Percentiles rank a stretch among this genome's conserved stretches.
phyloP scores from a whole-genome alignment of 768 basidiomycete genomes.

The Tephrocybe sp. region DNA sequence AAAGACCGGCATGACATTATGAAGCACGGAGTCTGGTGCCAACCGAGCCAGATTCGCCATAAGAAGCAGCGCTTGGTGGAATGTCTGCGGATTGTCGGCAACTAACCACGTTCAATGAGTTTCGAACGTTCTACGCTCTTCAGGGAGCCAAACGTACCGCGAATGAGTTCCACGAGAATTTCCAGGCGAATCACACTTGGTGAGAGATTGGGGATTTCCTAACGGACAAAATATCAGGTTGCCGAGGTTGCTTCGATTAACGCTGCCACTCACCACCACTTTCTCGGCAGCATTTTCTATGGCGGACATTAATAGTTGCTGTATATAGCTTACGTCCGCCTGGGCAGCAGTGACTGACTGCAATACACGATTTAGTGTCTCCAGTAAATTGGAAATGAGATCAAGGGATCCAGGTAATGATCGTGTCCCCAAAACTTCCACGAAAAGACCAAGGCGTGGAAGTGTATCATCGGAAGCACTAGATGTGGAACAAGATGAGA shows the following conservation, averaged over 20 bases:
- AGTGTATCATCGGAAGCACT: constrained; percentile 39
- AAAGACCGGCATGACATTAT: constrained; percentile 97
- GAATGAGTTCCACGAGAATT: constrained; percentile 83
- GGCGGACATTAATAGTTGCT: constrained; percentile 84
- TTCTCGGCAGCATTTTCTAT: constrained; percentile 65
- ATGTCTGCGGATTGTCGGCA: constrained; percentile 90
- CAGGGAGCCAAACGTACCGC: constrained; percentile 52
- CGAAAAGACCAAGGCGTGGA: constrained; percentile 54
- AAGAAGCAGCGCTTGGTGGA: constrained; percentile 87
- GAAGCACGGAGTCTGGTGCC: constrained; percentile 87
- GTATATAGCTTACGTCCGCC: constrained; percentile 74
- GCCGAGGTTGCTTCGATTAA: not conserved
- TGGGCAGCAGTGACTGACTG: constrained; percentile 52
- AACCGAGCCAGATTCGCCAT: constrained; percentile 83
- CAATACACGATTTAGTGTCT: constrained; percentile 66
- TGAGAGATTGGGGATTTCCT: constrained; percentile 55
- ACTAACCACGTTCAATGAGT: constrained; percentile 41
- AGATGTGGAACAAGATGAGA: not conserved
- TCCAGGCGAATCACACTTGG: constrained; percentile 73
- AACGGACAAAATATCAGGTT: not conserved
- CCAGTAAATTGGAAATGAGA: constrained; percentile 70
- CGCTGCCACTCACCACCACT: constrained; percentile 44
- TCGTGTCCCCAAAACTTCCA: constrained; percentile 70
- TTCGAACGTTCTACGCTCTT: not conserved
- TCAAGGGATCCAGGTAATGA: constrained; percentile 69